Percentiles rank a stretch among this genome's conserved stretches.
These are phyloP conservation scores for Marsdenia floribunda DNA, from an alignment of 257 asterid genomes.

Conservation along the genomic window DNA sequence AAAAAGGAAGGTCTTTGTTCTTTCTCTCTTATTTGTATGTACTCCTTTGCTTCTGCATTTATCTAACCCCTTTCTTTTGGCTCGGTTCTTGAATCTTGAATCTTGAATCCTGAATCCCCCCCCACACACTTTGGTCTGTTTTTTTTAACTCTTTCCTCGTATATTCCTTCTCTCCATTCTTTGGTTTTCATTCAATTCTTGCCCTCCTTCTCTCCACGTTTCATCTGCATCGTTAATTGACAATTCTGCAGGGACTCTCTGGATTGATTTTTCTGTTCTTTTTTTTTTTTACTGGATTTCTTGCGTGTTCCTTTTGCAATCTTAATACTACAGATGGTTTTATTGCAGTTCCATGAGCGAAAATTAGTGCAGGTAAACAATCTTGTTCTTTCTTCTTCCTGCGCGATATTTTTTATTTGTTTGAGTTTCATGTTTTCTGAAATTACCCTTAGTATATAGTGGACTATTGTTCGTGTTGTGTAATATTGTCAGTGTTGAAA, in stretches of 20 bases:
- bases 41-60: not conserved
- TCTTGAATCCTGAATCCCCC: too few species aligned
- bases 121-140: not conserved
- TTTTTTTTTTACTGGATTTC: not conserved
- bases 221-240: not conserved
- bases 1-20: not conserved
- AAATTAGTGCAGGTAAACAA: not conserved
- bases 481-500: slow-evolving; percentile 7
- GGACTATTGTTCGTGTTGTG: not conserved
- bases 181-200: not conserved
- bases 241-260: not conserved
- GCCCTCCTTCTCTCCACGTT: not conserved
- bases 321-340: not conserved
- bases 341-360: not conserved
- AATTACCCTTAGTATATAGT: not conserved
- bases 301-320: not conserved
- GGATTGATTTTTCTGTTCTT: not conserved
- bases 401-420: not conserved
- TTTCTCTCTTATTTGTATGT: not conserved
- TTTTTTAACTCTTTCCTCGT: not conserved
- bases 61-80: not conserved
- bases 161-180: slow-evolving; percentile 1
- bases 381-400: not conserved
- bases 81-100: not conserved
- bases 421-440: not conserved